Percentiles rank a stretch among this genome's conserved stretches.
These are phyloP conservation scores for Boehmeria nivea DNA, from an alignment of 306 rosid species.

Conservation along the genomic window DNA sequence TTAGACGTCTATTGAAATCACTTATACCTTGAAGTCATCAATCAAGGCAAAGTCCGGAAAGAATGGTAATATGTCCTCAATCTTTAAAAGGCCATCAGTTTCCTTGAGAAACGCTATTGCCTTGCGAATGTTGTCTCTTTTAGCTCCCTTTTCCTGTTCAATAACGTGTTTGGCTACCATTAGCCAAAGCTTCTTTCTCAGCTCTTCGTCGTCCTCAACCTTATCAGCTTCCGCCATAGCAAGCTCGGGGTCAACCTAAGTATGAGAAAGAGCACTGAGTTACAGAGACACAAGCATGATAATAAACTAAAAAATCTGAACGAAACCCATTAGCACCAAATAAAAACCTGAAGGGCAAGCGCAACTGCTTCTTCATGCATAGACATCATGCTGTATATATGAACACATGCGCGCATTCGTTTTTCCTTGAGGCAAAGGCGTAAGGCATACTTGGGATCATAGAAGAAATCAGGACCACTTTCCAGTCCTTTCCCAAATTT, in stretches of 20 bases:
- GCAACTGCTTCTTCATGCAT: constrained; percentile 99
- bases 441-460: constrained; percentile 95
- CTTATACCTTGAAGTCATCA: constrained; percentile 87
- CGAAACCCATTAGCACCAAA: constrained; percentile 25
- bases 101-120: constrained; percentile 98
- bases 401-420: constrained; percentile 98
- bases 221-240: constrained; percentile 99
- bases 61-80: constrained; percentile 92
- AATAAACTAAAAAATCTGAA: not conserved
- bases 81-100: constrained; percentile 94
- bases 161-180: constrained; percentile 97
- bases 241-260: constrained; percentile 91
- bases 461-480: constrained; percentile 87
- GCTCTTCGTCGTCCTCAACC: constrained; percentile 96
- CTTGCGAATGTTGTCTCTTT: constrained; percentile 94
- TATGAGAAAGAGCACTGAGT: constrained; percentile 21
- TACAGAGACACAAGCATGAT: not conserved
- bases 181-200: constrained; percentile 98
- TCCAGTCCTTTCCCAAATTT: constrained; percentile 91
- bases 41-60: constrained; percentile 95
- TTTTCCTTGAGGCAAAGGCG: constrained; percentile 98
- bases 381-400: constrained; percentile 98
- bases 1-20: not conserved
- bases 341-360: constrained; percentile 81
- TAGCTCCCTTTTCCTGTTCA: constrained; percentile 91